A percentile compares a stretch with the other conserved stretches of the same genome.
Evolutionary conservation across 2,329 filamentous ascomycete species (phyloP).

Genomic region (Grosmannia penicillata): DNA sequence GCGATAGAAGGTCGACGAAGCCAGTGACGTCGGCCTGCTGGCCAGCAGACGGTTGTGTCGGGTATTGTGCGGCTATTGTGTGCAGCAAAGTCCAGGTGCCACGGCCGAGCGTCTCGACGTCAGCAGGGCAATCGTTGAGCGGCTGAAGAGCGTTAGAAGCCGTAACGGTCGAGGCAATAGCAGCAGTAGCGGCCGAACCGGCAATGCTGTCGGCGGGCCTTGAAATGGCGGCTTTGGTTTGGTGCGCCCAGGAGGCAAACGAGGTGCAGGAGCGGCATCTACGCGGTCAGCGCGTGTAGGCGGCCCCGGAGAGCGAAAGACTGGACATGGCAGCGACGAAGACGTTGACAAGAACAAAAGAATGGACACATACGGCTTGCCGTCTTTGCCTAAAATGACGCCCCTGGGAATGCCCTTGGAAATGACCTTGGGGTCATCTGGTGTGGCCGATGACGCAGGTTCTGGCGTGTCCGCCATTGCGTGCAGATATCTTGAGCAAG

Average conservation of each 20-base stretch:
- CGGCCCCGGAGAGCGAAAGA: too few relatives aligned
- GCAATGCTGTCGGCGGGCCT: constrained; percentile 15
- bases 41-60: constrained; percentile 45
- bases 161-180: constrained; percentile 14
- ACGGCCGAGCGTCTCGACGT: constrained; percentile 76
- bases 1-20: constrained; percentile 71
- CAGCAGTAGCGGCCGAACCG: constrained; percentile 15
- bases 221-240: constrained; percentile 29
- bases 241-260: constrained; percentile 45
- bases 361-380: constrained; percentile 55
- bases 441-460: constrained; percentile 12
- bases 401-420: constrained; percentile 52
- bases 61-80: constrained; percentile 79
- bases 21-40: constrained; percentile 63
- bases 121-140: constrained; percentile 66
- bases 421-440: constrained; percentile 15
- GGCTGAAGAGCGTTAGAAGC: constrained; percentile 19
- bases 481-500: too few relatives aligned
- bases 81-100: constrained; percentile 90
- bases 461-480: constrained; percentile 19
- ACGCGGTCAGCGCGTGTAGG: not conserved
- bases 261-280: constrained; percentile 62
- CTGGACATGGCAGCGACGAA: too few relatives aligned
- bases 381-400: constrained; percentile 63
- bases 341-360: constrained; percentile 9